A percentile compares a stretch with the other conserved stretches of the same genome.
These are phyloP conservation scores for Hygrophoropsis aurantiaca DNA, from an alignment of 768 basidiomycete genomes.

Conservation along the genomic window DNA sequence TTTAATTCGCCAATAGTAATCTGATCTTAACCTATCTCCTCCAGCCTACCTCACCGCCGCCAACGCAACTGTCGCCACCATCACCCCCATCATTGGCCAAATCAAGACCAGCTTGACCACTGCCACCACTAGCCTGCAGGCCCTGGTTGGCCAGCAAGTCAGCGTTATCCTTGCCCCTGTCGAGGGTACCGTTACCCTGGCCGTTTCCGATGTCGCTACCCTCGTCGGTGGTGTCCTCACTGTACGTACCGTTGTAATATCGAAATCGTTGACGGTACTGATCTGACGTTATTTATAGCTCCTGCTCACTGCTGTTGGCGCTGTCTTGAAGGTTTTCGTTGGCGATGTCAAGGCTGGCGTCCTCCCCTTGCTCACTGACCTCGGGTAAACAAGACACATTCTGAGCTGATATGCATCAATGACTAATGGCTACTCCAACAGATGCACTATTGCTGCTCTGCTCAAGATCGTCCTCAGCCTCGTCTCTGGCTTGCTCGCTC, in stretches of 20 bases:
- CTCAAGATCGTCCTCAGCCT: slow-evolving; percentile 9
- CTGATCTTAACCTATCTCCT: slow-evolving; percentile 1
- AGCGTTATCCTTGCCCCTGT: slow-evolving; percentile 24
- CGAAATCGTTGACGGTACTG: neutral
- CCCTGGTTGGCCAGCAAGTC: slow-evolving; percentile 20
- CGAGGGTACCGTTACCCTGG: slow-evolving; percentile 19
- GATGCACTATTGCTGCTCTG: neutral
- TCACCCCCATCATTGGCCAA: slow-evolving; percentile 18
- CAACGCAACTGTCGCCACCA: slow-evolving; percentile 20
- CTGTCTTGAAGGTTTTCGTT: slow-evolving; percentile 19
- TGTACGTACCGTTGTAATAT: slow-evolving; percentile 12
- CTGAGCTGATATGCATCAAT: no score
- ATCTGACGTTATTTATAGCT: slow-evolving; percentile 15
- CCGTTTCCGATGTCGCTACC: slow-evolving; percentile 22
- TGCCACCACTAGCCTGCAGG: slow-evolving; percentile 22
- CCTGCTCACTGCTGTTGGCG: slow-evolving; percentile 24
- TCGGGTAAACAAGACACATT: slow-evolving; percentile 15
- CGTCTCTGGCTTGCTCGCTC: slow-evolving; percentile 20
- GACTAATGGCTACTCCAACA: neutral
- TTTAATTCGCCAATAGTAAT: neutral
- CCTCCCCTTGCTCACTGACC: slow-evolving; percentile 14
- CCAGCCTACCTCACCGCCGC: slow-evolving; percentile 23
- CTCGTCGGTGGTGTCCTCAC: slow-evolving; percentile 21
- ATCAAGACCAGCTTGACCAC: slow-evolving; percentile 22
- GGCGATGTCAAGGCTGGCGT: slow-evolving; percentile 12